phyloP scores from a whole-genome alignment of 2,329 filamentous ascomycete species.

The Scorias spongiosa region DNA sequence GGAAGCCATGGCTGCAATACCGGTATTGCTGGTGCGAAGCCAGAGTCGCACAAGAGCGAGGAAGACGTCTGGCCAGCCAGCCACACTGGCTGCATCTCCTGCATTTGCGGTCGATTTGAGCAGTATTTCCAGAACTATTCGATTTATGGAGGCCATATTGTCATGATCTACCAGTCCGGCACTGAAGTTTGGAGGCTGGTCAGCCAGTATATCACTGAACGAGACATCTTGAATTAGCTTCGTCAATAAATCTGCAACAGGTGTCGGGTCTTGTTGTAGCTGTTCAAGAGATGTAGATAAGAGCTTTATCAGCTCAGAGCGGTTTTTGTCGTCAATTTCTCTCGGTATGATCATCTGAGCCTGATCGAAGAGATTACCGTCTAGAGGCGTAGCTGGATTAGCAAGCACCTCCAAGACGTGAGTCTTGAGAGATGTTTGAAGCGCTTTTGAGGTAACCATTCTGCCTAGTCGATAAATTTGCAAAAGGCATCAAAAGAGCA shows the following conservation, averaged over 20 bases:
- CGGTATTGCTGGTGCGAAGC: slow-evolving; percentile 41
- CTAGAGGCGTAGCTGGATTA: slow-evolving; percentile 30
- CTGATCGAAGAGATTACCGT: slow-evolving; percentile 35
- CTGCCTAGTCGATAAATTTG: too few species aligned
- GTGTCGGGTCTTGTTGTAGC: slow-evolving; percentile 43
- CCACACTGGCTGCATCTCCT: slow-evolving; percentile 43
- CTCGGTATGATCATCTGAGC: slow-evolving; percentile 31
- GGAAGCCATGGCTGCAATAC: slow-evolving; percentile 38
- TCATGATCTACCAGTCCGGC: slow-evolving; percentile 34
- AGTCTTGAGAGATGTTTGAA: slow-evolving; percentile 14
- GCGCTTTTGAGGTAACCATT: too few species aligned
- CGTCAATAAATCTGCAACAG: slow-evolving; percentile 37
- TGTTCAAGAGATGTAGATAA: slow-evolving; percentile 36
- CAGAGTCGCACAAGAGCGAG: slow-evolving; percentile 41
- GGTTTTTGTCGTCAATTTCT: slow-evolving; percentile 19
- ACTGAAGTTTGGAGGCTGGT: slow-evolving; percentile 37
- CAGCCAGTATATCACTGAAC: slow-evolving; percentile 33
- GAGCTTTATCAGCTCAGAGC: slow-evolving; percentile 25
- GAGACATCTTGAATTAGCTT: slow-evolving; percentile 34
- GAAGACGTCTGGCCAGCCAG: slow-evolving; percentile 40
- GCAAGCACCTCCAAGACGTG: slow-evolving; percentile 31
- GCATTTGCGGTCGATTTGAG: slow-evolving; percentile 37
- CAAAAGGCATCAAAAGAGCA: not conserved
- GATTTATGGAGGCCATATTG: slow-evolving; percentile 33
- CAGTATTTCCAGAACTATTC: slow-evolving; percentile 40